phyloP scores from a whole-genome alignment of 176 grass and related monocot species.

The Olyra latifolia region DNA sequence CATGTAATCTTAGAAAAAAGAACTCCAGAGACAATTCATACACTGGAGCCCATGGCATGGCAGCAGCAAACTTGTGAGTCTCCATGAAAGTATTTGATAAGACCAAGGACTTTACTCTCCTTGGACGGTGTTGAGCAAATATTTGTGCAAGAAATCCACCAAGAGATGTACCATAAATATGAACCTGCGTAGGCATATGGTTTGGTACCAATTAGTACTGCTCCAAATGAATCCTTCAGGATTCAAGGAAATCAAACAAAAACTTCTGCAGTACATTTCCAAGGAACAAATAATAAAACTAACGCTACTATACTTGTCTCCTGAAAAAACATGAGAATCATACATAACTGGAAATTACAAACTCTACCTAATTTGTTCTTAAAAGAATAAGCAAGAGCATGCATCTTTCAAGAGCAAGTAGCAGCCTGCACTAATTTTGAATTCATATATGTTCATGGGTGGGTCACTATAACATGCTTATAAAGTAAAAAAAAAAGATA shows the following conservation, averaged over 20 bases:
- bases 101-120: slow-evolving; percentile 90
- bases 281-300: background rate
- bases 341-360: background rate
- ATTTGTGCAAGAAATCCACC: slow-evolving; percentile 96
- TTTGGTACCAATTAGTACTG: background rate
- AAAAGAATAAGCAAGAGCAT: background rate
- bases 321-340: slow-evolving; percentile 19
- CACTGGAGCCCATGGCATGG: slow-evolving; percentile 97
- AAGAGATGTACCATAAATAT: slow-evolving; percentile 98
- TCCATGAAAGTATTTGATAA: slow-evolving; percentile 96
- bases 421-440: slow-evolving; percentile 2
- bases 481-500: background rate
- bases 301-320: background rate
- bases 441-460: background rate
- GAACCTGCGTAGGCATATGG: slow-evolving; percentile 54
- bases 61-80: slow-evolving; percentile 85
- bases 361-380: background rate
- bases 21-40: slow-evolving; percentile 47
- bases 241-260: slow-evolving; percentile 8
- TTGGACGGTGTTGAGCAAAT: slow-evolving; percentile 86
- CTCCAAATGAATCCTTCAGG: background rate
- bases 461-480: background rate
- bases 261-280: background rate
- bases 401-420: background rate
- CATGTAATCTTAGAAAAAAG: background rate